Base-by-base conservation (phyloP, 139 green algal species). In the Volvox reticuliferus region DNA sequence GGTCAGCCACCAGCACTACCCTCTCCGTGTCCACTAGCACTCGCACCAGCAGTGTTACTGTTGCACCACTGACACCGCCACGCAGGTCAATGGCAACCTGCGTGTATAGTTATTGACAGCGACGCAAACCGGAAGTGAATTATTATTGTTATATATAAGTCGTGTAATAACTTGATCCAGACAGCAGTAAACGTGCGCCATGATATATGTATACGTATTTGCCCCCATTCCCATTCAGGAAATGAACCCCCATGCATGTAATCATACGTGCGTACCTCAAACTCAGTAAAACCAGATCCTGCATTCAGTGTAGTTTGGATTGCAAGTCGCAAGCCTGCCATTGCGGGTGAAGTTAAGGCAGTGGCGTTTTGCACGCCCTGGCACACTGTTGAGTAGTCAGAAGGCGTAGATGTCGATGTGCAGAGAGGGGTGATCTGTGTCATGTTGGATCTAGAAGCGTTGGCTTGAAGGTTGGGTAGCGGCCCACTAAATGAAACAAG, bases 61-160 rank as follows among this genome's bases (percentile, higher is more conserved):
- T n/a, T 55, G 80, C 80, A 30, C 55, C 55, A 28, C 44, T 73
- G 24, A 86, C 80, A 26, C 80, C 80, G 55, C 80, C 80, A 24
- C 55, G 55, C 26, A 86, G 80, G 55, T 69, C 79, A 28, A 85
- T 36, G 0, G 79, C 6, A 2, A 85, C 12, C 79, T 85, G 79
- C 36, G 73, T 19, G 73, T 32, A 28, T 75, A 3, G 3, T 32
- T 75, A 75, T 75, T 32, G 22, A 26, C 22, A 75, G n/a, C n/a
- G n/a, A 75, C 67, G 67, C 22, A 55, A 55, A 55, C 5, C 44
- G 9, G 44, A 55, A 9, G 9, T 55, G 44, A 9, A 9, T 55
- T 55, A 55, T 55, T 14, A 55, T 55, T 55, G 9, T 55, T 14
- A 55, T 9, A 55, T 55, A 14, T 55, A 55, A n/a, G n/a, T n/a